Percentiles rank a stretch among this genome's conserved stretches.
These are phyloP conservation scores for Adansonia madagascariensis DNA, from an alignment of 441 rosid species.

Conservation along the genomic window DNA sequence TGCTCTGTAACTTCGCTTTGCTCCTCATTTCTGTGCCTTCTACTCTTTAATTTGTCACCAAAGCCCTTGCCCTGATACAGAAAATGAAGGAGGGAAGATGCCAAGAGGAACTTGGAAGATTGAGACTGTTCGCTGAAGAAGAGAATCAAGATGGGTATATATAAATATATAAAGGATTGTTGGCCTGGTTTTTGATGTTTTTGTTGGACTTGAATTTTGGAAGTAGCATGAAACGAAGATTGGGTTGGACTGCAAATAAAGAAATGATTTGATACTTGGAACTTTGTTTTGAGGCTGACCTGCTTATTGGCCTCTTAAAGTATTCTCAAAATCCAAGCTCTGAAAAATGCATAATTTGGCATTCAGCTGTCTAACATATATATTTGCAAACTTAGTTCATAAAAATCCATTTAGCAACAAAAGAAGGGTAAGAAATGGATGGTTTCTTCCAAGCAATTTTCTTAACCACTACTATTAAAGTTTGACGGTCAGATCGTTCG, in stretches of 20 bases:
- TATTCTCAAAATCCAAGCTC: neutral
- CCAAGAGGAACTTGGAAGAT: no score
- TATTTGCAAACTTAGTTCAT: neutral
- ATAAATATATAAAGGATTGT: neutral
- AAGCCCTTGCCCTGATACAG: neutral
- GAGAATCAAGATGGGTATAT: neutral
- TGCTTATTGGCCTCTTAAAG: neutral
- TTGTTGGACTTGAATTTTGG: constrained; percentile 3
- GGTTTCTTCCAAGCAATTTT: no score
- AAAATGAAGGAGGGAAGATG: neutral
- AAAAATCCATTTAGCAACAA: neutral
- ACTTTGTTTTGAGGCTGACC: neutral
- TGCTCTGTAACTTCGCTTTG: neutral
- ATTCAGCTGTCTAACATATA: neutral
- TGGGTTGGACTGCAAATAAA: neutral
- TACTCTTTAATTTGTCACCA: neutral
- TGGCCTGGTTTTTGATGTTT: neutral
- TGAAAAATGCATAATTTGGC: neutral
- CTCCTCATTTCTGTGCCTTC: neutral
- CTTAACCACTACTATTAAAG: no score
- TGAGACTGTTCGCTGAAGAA: neutral
- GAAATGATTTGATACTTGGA: neutral
- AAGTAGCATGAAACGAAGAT: neutral
- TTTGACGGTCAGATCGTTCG: no score
- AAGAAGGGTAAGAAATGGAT: neutral